Percentiles rank a stretch among this genome's conserved stretches.
phyloP scores from a whole-genome alignment of 2,329 filamentous ascomycete species.

The Rhynchosporium agropyri region DNA sequence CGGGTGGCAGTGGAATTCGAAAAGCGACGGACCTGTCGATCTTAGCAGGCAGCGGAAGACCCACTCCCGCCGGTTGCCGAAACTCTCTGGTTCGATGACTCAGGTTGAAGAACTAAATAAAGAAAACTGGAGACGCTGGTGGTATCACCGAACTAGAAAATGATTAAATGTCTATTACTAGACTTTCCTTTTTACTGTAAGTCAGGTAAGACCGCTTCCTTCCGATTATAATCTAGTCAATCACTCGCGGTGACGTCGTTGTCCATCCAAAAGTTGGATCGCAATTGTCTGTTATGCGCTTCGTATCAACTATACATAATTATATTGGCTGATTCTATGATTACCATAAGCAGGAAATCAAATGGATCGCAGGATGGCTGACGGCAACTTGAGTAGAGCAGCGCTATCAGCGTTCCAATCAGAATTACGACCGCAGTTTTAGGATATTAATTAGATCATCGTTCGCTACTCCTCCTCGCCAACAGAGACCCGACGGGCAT shows the following conservation, averaged over 20 bases:
- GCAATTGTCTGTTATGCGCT: too few species aligned
- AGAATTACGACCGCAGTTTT: neutral
- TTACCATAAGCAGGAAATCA: neutral
- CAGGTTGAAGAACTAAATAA: neutral
- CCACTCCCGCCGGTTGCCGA: neutral
- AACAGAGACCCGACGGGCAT: neutral
- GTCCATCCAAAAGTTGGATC: neutral
- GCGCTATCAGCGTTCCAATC: neutral
- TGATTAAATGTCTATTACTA: neutral
- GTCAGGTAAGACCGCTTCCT: neutral
- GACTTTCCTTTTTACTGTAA: neutral
- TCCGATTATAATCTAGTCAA: neutral
- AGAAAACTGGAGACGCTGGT: too few species aligned
- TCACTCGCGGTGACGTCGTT: neutral
- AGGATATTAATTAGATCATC: neutral
- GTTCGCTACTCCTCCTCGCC: neutral
- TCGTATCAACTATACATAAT: too few species aligned
- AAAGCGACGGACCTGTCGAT: neutral
- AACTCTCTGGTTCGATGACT: neutral
- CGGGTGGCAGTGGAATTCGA: slow-evolving; percentile 1
- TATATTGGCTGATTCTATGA: too few species aligned
- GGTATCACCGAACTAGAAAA: neutral
- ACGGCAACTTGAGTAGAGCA: neutral
- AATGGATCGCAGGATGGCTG: slow-evolving; percentile 2
- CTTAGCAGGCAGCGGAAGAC: neutral